Evolutionary conservation across 192 early-diverging fungal genomes (phyloP).

Genomic region (Thamnidium elegans): DNA sequence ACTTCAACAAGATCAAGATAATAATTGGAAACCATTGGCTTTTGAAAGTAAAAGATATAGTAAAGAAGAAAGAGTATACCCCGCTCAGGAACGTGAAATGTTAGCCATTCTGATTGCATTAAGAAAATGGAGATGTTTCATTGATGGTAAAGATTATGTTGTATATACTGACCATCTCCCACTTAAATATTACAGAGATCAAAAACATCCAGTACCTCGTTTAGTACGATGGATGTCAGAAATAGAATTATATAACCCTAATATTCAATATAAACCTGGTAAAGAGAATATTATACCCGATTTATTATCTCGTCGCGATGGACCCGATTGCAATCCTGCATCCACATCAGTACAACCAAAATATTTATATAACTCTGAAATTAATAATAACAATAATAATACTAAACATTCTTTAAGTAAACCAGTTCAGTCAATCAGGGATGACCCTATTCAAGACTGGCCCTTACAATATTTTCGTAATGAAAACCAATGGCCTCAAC

Average conservation of each 20-base stretch:
- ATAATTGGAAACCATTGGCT: constrained; percentile 27
- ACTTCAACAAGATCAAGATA: constrained; percentile 7
- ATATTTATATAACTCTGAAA: not conserved
- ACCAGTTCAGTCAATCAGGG: not conserved
- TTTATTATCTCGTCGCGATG: not conserved
- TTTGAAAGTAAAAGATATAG: constrained; percentile 34
- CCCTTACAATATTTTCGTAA: not conserved
- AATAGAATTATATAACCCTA: constrained; percentile 11
- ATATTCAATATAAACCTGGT: constrained; percentile 19
- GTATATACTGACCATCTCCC: constrained; percentile 14
- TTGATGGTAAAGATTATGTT: not conserved
- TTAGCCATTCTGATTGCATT: constrained; percentile 9
- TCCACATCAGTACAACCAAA: not conserved
- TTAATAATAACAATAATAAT: not conserved
- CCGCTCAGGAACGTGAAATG: constrained; percentile 17
- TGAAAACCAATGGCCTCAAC: not conserved
- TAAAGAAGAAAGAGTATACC: constrained; percentile 30
- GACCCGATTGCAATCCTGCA: not conserved
- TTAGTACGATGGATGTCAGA: constrained; percentile 7
- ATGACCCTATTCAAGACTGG: not conserved
- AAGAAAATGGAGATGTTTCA: constrained; percentile 15
- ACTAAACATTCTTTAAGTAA: not conserved
- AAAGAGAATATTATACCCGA: constrained; percentile 5
- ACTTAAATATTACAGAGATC: constrained; percentile 2
- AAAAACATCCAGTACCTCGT: not conserved